These are phyloP conservation scores for Helicocarpus griseus DNA, from an alignment of 2,329 filamentous ascomycete genomes.

Conservation along the genomic window DNA sequence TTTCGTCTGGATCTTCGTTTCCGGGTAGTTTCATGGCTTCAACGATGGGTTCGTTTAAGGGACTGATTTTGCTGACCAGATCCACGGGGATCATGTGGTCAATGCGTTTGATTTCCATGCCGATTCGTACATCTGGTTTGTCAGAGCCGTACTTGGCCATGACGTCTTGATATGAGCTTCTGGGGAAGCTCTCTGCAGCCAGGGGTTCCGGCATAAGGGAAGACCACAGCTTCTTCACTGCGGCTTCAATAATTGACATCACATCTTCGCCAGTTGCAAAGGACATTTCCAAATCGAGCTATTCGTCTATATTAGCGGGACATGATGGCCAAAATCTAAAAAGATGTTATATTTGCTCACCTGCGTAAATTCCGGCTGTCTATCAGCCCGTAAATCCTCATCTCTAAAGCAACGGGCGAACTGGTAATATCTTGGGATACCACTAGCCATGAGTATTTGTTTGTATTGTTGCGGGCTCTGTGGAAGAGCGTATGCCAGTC, in stretches of 20 bases:
- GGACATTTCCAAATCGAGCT: constrained; percentile 90
- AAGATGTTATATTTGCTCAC: constrained; percentile 32
- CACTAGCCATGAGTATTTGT: constrained; percentile 90
- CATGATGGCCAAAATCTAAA: background rate
- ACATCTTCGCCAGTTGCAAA: constrained; percentile 67
- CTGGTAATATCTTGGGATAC: constrained; percentile 75
- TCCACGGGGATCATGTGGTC: constrained; percentile 53
- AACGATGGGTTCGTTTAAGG: constrained; percentile 57
- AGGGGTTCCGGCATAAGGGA: constrained; percentile 37
- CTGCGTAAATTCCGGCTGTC: constrained; percentile 95
- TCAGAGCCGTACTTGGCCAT: constrained; percentile 79
- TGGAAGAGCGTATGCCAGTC: constrained; percentile 77
- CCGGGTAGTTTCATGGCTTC: constrained; percentile 60
- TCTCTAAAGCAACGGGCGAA: constrained; percentile 93
- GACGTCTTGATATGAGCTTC: constrained; percentile 62
- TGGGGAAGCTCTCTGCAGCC: constrained; percentile 41
- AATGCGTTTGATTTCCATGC: constrained; percentile 56
- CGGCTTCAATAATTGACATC: constrained; percentile 45
- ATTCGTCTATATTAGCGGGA: constrained; percentile 4
- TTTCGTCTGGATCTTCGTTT: constrained; percentile 41
- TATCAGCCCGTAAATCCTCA: constrained; percentile 82
- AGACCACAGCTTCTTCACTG: constrained; percentile 49
- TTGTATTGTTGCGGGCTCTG: constrained; percentile 99
- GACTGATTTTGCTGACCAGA: constrained; percentile 66
- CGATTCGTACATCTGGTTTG: constrained; percentile 80